These are phyloP conservation scores for Lachancea sp. DNA, from an alignment of 805 yeast genomes.

Conservation along the genomic window DNA sequence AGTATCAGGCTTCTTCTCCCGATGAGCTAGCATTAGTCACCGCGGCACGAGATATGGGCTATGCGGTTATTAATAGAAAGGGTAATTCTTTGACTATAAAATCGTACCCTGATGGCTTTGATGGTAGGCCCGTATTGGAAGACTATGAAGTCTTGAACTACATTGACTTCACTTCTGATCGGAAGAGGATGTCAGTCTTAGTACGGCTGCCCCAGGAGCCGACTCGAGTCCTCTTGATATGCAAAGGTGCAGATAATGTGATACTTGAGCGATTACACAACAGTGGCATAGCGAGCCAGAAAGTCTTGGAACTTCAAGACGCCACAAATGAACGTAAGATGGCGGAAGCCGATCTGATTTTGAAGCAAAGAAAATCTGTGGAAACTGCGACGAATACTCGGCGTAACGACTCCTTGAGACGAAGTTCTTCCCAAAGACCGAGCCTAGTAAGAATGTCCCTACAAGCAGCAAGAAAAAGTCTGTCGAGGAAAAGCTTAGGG, in stretches of 20 bases:
- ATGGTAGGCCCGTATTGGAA: constrained; percentile 54
- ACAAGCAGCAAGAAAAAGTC: constrained; percentile 27
- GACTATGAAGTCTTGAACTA: constrained; percentile 69
- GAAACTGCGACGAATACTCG: constrained; percentile 30
- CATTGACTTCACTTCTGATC: constrained; percentile 76
- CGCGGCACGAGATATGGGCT: constrained; percentile 95
- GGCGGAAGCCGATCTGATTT: constrained; percentile 69
- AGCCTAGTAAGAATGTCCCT: constrained; percentile 28
- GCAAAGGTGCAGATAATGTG: constrained; percentile 95
- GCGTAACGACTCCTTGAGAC: constrained; percentile 30
- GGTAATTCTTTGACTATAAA: constrained; percentile 57
- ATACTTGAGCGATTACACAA: constrained; percentile 68
- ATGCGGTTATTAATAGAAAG: constrained; percentile 65
- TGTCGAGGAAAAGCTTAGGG: constrained; percentile 19
- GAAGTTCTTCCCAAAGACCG: constrained; percentile 27
- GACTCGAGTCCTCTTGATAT: constrained; percentile 63
- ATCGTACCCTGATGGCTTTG: constrained; percentile 79
- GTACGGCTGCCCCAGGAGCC: constrained; percentile 61
- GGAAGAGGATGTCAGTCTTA: constrained; percentile 93
- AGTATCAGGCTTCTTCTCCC: constrained; percentile 92
- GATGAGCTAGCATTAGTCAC: constrained; percentile 90
- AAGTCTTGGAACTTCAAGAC: constrained; percentile 55
- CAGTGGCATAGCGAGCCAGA: constrained; percentile 51
- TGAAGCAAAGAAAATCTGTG: constrained; percentile 49
- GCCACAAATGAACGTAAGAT: constrained; percentile 58